Base-by-base conservation (phyloP, 225 moss, liverwort and hornwort species). In the Takakia lepidozioides region DNA sequence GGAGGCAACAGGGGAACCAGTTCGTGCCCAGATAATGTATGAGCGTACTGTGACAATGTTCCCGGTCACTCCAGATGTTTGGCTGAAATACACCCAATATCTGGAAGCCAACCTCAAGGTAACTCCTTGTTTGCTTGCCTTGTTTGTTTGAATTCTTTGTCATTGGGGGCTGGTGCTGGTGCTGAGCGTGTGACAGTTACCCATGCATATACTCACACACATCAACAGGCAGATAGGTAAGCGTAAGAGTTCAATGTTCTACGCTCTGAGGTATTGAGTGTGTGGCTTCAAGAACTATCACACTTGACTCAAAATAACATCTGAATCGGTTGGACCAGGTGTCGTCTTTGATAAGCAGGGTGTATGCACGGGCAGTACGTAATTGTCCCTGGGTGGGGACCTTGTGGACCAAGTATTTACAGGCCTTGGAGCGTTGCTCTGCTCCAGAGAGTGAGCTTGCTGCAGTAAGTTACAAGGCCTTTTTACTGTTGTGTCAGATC, bases 341-440 rank as follows among this genome's bases (percentile, higher is more conserved):
- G 34, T 51, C 66, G 38, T 51, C 72, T 59, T 80, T 87, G 21
- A 73, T 98, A 37, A 78, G 67, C 44, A 59, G 69, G 69, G 87
- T 77, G 2, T 98, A 83, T 72, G 72, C 73, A 48, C 75, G 98
- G 66, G 98, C 87, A 36, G 85, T 87, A 58, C 91, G 83, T 56
- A 91, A 91, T 42, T 98, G 95, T 63, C 91, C 87, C 25, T 98
- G 98, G 98, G 83, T 91, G 58, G 81, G 75, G 51, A 54, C 71
- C 40, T 58, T 91, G 10, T 98, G 98, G 98, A 85, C 72, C 38
- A 83, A 70, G 52, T 98, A 87, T 61, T 41, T 91, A 15, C 56
- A 91, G 27, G 80, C 81, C 27, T 68, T 91, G 53, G 98, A 98
- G 80, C 74, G 91, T 49, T 70, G 59, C 57, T 71, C 73, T 18